These are phyloP conservation scores for Blastobotrys parvus DNA, from an alignment of 805 yeast species.

Conservation along the genomic window DNA sequence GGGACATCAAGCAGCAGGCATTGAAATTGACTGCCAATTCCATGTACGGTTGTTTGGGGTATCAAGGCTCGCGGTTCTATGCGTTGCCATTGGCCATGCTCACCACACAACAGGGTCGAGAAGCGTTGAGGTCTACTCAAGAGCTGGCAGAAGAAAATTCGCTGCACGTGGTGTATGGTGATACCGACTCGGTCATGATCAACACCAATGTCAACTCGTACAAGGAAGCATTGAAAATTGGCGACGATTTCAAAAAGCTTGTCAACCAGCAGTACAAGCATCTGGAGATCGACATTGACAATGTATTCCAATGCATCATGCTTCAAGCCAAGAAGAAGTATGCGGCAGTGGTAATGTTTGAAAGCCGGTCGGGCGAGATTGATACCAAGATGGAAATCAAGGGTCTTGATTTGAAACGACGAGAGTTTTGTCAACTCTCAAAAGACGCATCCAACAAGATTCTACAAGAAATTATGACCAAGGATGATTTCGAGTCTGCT, in stretches of 20 bases:
- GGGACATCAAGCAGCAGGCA: constrained; percentile 93
- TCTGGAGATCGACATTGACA: constrained; percentile 91
- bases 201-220: constrained; percentile 71
- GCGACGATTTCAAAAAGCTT: constrained; percentile 70
- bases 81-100: constrained; percentile 95
- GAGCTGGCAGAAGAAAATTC: constrained; percentile 82
- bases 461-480: constrained; percentile 61
- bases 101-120: constrained; percentile 92
- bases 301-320: constrained; percentile 75
- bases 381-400: constrained; percentile 70
- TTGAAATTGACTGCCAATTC: constrained; percentile 95
- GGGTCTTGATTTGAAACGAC: constrained; percentile 93
- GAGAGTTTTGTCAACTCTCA: constrained; percentile 91
- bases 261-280: constrained; percentile 85
- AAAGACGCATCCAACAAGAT: constrained; percentile 78
- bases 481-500: constrained; percentile 61
- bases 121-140: constrained; percentile 85
- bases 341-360: constrained; percentile 70
- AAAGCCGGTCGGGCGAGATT: constrained; percentile 55
- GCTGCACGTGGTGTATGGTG: constrained; percentile 89
- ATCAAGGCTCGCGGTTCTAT: constrained; percentile 81
- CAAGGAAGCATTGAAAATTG: constrained; percentile 71
- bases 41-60: constrained; percentile 99
- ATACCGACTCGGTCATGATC: constrained; percentile 98
- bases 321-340: constrained; percentile 95